phyloP scores from a whole-genome alignment of 345 rosid species.

The Hirschfeldia incana region DNA sequence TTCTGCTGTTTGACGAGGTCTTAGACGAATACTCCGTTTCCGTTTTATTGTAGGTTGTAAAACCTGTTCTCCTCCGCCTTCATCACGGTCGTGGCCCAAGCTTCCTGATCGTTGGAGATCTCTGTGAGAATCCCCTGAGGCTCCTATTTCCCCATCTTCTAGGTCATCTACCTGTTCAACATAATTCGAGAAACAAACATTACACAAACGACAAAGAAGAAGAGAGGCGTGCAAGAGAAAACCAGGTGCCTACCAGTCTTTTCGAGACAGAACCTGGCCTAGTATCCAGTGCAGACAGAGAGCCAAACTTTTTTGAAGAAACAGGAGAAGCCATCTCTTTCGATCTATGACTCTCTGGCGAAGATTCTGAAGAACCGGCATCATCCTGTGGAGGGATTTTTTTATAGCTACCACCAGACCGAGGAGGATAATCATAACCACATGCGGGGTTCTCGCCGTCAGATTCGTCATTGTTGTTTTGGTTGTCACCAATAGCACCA shows the following conservation, averaged over 20 bases:
- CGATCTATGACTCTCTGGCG: conserved; percentile 69
- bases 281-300: conserved; percentile 93
- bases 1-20: conserved; percentile 82
- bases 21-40: conserved; percentile 90
- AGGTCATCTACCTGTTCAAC: conserved; percentile 78
- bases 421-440: conserved; percentile 56
- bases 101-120: conserved; percentile 93
- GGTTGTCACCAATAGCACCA: conserved; percentile 61
- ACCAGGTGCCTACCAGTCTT: conserved; percentile 61
- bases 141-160: conserved; percentile 98
- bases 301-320: conserved; percentile 92
- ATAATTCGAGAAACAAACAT: conserved; percentile 31
- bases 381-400: conserved; percentile 55
- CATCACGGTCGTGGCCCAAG: conserved; percentile 92
- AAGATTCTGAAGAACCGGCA: conserved; percentile 91
- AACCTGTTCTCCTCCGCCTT: conserved; percentile 98
- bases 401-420: conserved; percentile 55
- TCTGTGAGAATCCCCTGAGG: conserved; percentile 89
- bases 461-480: conserved; percentile 63
- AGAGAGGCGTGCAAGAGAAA: conserved; percentile 20
- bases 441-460: conserved; percentile 71
- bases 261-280: conserved; percentile 82
- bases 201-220: conserved; percentile 12
- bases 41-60: conserved; percentile 93
- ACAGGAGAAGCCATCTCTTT: conserved; percentile 74